These are phyloP conservation scores for Halophytophthora batemanensis DNA, from an alignment of 352 stramenopile species.

Conservation along the genomic window DNA sequence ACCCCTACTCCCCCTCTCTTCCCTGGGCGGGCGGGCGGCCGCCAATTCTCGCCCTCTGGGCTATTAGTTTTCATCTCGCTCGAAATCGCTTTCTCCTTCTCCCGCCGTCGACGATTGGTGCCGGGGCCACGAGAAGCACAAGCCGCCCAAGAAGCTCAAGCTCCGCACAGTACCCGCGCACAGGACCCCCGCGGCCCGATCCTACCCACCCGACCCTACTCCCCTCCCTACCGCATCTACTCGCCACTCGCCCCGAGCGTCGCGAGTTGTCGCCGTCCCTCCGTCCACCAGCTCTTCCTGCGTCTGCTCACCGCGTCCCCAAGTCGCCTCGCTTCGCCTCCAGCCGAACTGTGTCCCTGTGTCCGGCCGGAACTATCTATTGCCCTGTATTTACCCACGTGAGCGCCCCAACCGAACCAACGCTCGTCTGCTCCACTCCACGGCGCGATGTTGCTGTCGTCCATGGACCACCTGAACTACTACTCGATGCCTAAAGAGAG, in stretches of 20 bases:
- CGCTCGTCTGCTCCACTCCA: not conserved
- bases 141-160: not conserved
- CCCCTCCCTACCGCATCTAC: not conserved
- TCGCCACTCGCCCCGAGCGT: too few species aligned
- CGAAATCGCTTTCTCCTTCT: conserved; percentile 4
- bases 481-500: conserved; percentile 77
- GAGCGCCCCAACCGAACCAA: not conserved
- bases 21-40: not conserved
- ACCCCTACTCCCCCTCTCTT: conserved; percentile 1
- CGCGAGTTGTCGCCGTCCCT: too few species aligned
- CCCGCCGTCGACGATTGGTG: not conserved
- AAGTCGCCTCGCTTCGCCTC: too few species aligned
- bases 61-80: conserved; percentile 23
- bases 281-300: too few species aligned
- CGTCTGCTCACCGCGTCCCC: too few species aligned
- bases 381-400: not conserved
- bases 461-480: conserved; percentile 82
- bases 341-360: too few species aligned
- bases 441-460: conserved; percentile 69
- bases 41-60: not conserved
- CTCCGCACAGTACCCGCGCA: not conserved
- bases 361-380: not conserved
- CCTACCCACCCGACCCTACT: not conserved
- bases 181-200: not conserved
- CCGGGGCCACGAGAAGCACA: not conserved